Conservation (phyloP, 805 yeast genomes). For the Ogataea polymorpha region DNA sequence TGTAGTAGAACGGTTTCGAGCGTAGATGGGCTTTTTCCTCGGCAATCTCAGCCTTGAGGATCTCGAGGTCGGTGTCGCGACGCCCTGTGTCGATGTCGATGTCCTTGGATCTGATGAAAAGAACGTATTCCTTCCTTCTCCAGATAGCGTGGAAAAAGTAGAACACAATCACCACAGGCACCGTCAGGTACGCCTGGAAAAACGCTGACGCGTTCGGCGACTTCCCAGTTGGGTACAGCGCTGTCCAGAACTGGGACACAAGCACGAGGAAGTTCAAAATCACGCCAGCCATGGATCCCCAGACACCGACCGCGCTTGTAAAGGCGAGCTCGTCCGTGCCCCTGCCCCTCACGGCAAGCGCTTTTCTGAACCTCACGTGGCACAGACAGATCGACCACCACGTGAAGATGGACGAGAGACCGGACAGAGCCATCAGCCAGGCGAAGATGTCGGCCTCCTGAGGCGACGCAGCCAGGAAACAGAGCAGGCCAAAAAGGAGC, state of each 20-base stretch:
- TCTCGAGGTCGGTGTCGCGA: conserved; percentile 53
- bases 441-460: conserved; percentile 54
- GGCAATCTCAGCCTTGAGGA: conserved; percentile 49
- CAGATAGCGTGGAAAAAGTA: conserved; percentile 34
- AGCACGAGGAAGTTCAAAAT: conserved; percentile 56
- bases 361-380: conserved; percentile 67
- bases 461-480: conserved; percentile 59
- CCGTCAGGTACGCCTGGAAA: conserved; percentile 62
- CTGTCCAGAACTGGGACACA: conserved; percentile 77
- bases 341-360: conserved; percentile 62
- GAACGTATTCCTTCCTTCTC: conserved; percentile 41
- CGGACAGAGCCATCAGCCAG: conserved; percentile 76
- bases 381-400: conserved; percentile 72
- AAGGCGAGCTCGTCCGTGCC: conserved; percentile 61
- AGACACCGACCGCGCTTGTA: conserved; percentile 60
- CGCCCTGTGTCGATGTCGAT: conserved; percentile 63
- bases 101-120: conserved; percentile 43
- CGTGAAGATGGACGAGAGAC: conserved; percentile 67
- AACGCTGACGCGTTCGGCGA: conserved; percentile 50
- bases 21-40: conserved; percentile 51
- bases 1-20: conserved; percentile 42
- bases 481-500: conserved; percentile 50
- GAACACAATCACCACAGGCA: conserved; percentile 55
- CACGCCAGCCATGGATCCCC: conserved; percentile 62
- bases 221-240: conserved; percentile 62